These are phyloP conservation scores for Zostera marina DNA, from an alignment of 116 monocot genomes.

Conservation along the genomic window DNA sequence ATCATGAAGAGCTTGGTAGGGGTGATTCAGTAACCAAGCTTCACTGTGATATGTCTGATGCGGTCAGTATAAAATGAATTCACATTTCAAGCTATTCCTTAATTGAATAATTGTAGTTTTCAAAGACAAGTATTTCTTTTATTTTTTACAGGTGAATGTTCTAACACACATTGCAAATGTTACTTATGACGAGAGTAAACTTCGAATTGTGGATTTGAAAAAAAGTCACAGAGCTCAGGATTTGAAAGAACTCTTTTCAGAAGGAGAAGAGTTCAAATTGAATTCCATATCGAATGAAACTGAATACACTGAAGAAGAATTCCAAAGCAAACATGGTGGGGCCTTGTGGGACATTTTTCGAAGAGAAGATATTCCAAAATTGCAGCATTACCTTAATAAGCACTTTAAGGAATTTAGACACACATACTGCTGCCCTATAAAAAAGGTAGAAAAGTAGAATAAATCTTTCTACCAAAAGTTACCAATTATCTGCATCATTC, in stretches of 20 bases:
- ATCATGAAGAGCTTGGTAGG: conserved; percentile 46
- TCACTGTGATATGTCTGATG: conserved; percentile 93
- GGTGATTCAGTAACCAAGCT: conserved; percentile 90
- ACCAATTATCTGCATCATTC: neutral
- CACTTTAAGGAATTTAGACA: conserved; percentile 67
- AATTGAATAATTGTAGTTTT: too few species aligned
- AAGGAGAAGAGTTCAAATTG: neutral
- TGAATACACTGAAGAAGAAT: neutral
- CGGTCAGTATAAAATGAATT: conserved; percentile 19
- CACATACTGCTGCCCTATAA: conserved; percentile 34
- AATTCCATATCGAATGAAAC: neutral
- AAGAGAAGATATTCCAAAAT: conserved; percentile 60
- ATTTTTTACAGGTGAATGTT: conserved; percentile 32
- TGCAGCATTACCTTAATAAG: conserved; percentile 54
- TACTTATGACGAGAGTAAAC: neutral
- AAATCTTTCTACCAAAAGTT: neutral
- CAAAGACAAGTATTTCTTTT: neutral
- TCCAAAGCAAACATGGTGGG: conserved; percentile 22
- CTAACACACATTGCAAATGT: conserved; percentile 64
- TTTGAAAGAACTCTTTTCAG: conserved; percentile 14
- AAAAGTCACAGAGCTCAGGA: conserved; percentile 33
- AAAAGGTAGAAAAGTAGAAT: conserved; percentile 20
- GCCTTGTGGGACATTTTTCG: conserved; percentile 92
- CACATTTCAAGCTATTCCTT: neutral
- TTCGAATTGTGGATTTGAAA: conserved; percentile 29